Base-by-base conservation (phyloP, 306 rosid species). In the Oemleria cerasiformis region DNA sequence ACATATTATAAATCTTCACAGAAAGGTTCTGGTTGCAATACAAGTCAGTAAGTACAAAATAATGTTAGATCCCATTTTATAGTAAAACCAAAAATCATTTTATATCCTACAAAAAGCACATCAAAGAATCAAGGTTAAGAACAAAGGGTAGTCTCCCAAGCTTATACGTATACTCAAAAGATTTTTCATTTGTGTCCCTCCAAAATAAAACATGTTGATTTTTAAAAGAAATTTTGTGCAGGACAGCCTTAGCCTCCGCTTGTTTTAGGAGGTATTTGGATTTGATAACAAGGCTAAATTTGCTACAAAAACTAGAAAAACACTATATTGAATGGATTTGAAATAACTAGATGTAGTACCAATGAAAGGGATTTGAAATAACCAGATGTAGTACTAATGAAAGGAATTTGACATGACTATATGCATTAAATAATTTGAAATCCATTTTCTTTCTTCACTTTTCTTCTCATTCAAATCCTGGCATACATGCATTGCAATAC, bases 31-130 rank as follows among this genome's bases (percentile, higher is more conserved):
- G 63, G 34, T 25, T 55, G 63, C 8, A 21, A 47, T 63, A 20
- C 43, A 68, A 38, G 39, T 55, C 13, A 71, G 40, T 63, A 77
- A 63, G 67, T 79, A 12, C 4, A 36, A 10, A 60, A 67, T 4
- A 45, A 48, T 19, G 49, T 53, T 36, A 68, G 42, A 19, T 5
- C 16, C 9, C 25, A 63, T 41, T 10, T 36, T 42, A 59, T 60
- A 63, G 53, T 49, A 5, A 47, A 57, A 15, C 43, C 6, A n/a
- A 17, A 30, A 30, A n/a, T 41, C 23, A 17, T 67, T 30, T 30
- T 8, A 23, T 21, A 72, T 59, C 58, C 9, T 14, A 39, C 39
- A 40, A 55, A 40, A 55, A 69, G 9, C 15, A 41, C 19, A 51
- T 17, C 8, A 49, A 59, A 47, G 5, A 48, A 14, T 14, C 15